Evolutionary conservation across 176 grass and related monocot genomes (phyloP).

Genomic region (Pharus latifolius): DNA sequence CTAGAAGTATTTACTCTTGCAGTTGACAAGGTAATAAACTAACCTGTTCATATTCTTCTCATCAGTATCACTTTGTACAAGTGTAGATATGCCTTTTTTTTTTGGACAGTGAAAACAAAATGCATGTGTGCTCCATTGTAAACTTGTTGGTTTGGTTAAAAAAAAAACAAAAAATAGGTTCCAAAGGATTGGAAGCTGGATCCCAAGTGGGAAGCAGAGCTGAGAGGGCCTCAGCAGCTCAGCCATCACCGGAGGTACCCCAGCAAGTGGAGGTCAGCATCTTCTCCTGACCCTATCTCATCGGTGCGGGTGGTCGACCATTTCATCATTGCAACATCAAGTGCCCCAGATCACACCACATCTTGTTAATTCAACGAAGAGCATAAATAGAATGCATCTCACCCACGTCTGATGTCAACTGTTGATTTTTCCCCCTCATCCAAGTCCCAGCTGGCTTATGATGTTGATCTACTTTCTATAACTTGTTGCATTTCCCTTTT

Average conservation of each 20-base stretch:
- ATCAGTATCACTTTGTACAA: neutral
- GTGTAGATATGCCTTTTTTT: neutral
- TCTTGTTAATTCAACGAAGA: constrained; percentile 10
- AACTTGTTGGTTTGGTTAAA: constrained; percentile 2
- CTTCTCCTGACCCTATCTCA: constrained; percentile 55
- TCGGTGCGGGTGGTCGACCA: constrained; percentile 66
- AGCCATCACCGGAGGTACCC: constrained; percentile 59
- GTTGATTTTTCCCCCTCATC: neutral
- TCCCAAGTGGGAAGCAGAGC: constrained; percentile 76
- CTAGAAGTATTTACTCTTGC: constrained; percentile 89
- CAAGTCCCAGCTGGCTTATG: constrained; percentile 8
- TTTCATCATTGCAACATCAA: constrained; percentile 68
- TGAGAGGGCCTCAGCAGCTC: constrained; percentile 39
- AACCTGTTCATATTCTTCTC: neutral
- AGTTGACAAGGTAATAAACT: constrained; percentile 75
- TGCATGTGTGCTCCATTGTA: neutral
- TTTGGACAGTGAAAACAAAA: neutral
- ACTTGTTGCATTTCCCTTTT: neutral
- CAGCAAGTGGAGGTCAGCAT: constrained; percentile 85
- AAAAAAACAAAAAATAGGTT: constrained; percentile 72
- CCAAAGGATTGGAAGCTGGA: constrained; percentile 93
- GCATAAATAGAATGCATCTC: too few relatives aligned
- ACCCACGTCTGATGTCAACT: too few relatives aligned
- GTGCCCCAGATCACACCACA: neutral
- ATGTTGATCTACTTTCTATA: neutral